A percentile compares a stretch with the other conserved stretches of the same genome.
These are phyloP conservation scores for Murraya paniculata DNA, from an alignment of 345 rosid genomes.

Conservation along the genomic window DNA sequence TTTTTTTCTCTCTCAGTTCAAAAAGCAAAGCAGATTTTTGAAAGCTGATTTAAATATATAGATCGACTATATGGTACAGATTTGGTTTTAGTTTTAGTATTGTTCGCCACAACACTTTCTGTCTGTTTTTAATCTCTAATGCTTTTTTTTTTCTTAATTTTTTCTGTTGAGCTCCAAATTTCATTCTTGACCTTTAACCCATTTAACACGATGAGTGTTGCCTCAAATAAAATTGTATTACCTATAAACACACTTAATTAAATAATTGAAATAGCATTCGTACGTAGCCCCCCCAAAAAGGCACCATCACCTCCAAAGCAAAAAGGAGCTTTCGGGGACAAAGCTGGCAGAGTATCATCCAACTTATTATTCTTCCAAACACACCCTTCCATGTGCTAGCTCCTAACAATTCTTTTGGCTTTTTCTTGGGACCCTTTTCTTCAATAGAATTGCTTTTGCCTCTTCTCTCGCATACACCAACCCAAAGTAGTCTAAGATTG, in stretches of 20 bases:
- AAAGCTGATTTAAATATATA: conserved; percentile 11
- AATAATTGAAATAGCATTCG: no score
- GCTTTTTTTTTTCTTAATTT: no score
- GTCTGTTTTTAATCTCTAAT: no score
- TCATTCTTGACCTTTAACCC: no score
- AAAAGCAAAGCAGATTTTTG: conserved; percentile 15
- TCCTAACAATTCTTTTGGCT: conserved; percentile 54
- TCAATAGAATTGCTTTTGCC: conserved; percentile 42
- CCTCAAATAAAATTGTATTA: no score
- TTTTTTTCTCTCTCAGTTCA: background rate
- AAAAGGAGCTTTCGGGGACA: conserved; percentile 17
- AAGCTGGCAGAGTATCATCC: conserved; percentile 20
- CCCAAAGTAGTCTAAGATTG: conserved; percentile 56
- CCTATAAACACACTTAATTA: no score
- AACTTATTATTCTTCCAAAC: conserved; percentile 68
- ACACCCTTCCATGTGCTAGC: conserved; percentile 73
- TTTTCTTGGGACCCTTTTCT: conserved; percentile 38
- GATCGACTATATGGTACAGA: no score
- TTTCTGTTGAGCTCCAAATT: no score
- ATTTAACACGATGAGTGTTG: no score
- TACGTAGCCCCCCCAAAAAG: conserved; percentile 25
- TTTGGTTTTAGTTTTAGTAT: no score
- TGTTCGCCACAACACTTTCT: no score
- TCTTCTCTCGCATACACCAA: conserved; percentile 25
- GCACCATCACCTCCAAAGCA: conserved; percentile 48